Evolutionary conservation across 768 basidiomycete species (phyloP).

Genomic region (Cystofilobasidium bisporidii): DNA sequence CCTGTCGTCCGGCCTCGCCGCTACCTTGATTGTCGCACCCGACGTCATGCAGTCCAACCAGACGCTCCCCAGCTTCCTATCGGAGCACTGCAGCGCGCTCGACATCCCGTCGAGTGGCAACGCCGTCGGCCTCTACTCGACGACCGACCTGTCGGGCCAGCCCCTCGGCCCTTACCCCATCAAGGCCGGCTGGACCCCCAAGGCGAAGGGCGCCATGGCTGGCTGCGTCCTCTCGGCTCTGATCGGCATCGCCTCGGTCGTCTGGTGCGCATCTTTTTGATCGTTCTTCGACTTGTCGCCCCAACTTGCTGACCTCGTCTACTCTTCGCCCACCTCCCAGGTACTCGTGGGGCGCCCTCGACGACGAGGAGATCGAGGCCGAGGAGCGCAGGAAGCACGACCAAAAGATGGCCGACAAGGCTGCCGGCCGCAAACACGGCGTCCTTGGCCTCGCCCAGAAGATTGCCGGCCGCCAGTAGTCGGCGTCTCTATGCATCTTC

Average conservation of each 20-base stretch:
- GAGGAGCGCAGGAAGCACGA: slow-evolving; percentile 43
- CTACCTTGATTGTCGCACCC: slow-evolving; percentile 76
- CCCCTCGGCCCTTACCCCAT: slow-evolving; percentile 55
- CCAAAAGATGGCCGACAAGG: slow-evolving; percentile 28
- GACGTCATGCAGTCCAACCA: slow-evolving; percentile 52
- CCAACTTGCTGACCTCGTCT: neutral
- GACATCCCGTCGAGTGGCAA: slow-evolving; percentile 62
- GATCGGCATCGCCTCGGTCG: slow-evolving; percentile 67
- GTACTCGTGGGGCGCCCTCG: slow-evolving; percentile 67
- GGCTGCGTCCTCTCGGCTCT: slow-evolving; percentile 74
- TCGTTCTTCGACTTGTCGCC: neutral
- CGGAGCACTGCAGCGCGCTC: slow-evolving; percentile 62
- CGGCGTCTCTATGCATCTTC: no score
- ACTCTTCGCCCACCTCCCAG: neutral
- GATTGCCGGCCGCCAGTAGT: slow-evolving; percentile 11
- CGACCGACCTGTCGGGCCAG: slow-evolving; percentile 54
- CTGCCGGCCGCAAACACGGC: slow-evolving; percentile 14
- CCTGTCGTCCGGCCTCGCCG: slow-evolving; percentile 57
- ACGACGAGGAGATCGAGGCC: slow-evolving; percentile 71
- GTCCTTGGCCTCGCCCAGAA: slow-evolving; percentile 17
- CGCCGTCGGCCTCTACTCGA: slow-evolving; percentile 61
- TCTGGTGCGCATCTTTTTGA: slow-evolving; percentile 47
- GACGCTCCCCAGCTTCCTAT: slow-evolving; percentile 51
- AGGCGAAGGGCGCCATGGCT: slow-evolving; percentile 37
- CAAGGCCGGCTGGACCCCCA: slow-evolving; percentile 39